phyloP scores from a whole-genome alignment of 2,329 filamentous ascomycete species.

The Beauveria sp. region DNA sequence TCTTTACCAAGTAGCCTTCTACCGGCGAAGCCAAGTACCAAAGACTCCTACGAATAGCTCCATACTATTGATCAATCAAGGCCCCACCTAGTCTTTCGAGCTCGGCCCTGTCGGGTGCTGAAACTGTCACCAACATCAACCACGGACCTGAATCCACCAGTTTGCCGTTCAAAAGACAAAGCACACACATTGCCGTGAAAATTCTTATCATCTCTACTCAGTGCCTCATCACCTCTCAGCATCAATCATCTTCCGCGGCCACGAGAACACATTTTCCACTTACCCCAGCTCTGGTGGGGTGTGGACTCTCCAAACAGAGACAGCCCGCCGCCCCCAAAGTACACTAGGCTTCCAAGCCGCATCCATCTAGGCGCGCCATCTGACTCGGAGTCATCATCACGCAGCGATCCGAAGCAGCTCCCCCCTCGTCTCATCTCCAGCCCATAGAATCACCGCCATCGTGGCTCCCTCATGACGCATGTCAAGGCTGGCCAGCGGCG shows the following conservation, averaged over 20 bases:
- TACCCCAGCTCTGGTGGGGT: not conserved
- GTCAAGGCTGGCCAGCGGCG: conserved; percentile 12
- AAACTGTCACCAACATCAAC: not conserved
- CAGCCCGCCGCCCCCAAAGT: not conserved
- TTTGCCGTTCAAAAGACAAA: no score
- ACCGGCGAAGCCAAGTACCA: no score
- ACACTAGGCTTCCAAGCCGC: not conserved
- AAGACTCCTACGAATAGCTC: no score
- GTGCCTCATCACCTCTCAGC: not conserved
- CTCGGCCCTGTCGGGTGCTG: not conserved
- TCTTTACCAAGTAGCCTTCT: no score
- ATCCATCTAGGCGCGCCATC: no score
- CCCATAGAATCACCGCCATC: not conserved
- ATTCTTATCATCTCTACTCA: not conserved
- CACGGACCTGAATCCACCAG: no score
- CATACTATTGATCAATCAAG: not conserved
- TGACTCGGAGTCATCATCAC: not conserved
- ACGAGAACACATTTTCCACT: not conserved
- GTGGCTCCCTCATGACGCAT: conserved; percentile 11
- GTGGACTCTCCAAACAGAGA: not conserved
- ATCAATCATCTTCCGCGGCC: not conserved
- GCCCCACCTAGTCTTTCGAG: not conserved
- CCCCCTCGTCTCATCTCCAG: not conserved
- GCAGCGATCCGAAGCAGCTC: not conserved
- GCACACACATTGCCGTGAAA: no score